Conservation (phyloP, 169 alveolate genomes). For the Amoebophrya sp. region DNA sequence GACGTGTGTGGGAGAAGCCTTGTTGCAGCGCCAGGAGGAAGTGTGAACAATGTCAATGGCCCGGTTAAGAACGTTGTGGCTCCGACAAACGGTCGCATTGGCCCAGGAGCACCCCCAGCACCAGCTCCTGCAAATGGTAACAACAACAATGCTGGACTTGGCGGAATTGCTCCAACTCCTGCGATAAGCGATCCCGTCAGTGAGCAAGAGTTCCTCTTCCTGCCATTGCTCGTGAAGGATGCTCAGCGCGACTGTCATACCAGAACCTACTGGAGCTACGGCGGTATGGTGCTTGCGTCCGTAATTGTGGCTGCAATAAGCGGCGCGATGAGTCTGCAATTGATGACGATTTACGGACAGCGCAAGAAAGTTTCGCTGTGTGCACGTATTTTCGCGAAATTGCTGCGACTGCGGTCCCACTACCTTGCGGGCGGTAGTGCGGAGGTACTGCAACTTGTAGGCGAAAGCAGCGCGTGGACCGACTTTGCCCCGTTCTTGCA, state of each 20-base stretch:
- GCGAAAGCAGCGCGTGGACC: background rate
- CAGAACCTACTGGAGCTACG: background rate
- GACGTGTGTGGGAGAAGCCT: background rate
- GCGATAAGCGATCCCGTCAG: too few relatives aligned
- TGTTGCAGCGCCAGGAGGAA: background rate
- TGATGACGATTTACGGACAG: background rate
- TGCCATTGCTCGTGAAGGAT: background rate
- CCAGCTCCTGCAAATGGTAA: background rate
- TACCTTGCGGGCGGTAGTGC: background rate
- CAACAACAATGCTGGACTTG: too few relatives aligned
- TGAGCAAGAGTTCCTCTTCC: background rate
- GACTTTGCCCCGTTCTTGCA: background rate
- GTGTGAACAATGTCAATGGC: too few relatives aligned
- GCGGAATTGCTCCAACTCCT: too few relatives aligned
- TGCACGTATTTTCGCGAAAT: too few relatives aligned
- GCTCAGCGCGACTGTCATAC: background rate
- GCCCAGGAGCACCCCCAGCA: background rate
- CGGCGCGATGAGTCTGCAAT: background rate
- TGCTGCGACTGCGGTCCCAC: constrained; percentile 3
- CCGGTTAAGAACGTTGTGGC: too few relatives aligned
- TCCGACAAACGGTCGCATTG: too few relatives aligned
- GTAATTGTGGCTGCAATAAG: background rate
- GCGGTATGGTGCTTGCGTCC: background rate
- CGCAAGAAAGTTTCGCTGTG: too few relatives aligned
- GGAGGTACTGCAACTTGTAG: background rate